phyloP scores from a whole-genome alignment of 352 stramenopile genomes.

The Phytophthora melonis region DNA sequence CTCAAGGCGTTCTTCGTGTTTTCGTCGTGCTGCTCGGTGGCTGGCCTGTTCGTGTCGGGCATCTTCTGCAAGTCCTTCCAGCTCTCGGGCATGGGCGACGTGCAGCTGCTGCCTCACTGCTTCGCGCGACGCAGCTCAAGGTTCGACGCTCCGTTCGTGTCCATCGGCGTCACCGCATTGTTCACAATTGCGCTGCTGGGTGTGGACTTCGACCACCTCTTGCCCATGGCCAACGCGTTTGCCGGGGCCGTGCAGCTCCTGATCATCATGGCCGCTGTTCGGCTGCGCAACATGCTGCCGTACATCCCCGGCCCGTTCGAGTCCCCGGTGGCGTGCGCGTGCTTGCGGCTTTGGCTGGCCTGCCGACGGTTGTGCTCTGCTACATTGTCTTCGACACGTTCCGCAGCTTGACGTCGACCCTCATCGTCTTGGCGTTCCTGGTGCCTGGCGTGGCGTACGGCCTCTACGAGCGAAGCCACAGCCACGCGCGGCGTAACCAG shows the following conservation, averaged over 20 bases:
- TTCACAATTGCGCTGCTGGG: conserved; percentile 47
- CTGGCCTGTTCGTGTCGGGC: conserved; percentile 92
- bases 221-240: conserved; percentile 92
- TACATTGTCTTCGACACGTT: conserved; percentile 52
- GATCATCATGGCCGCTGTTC: conserved; percentile 90
- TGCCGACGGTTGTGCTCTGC: conserved; percentile 37
- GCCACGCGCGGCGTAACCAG: conserved; percentile 19
- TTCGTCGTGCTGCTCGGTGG: conserved; percentile 78
- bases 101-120: conserved; percentile 77
- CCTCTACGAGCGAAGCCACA: conserved; percentile 36
- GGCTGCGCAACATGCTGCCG: conserved; percentile 75
- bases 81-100: conserved; percentile 79
- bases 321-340: conserved; percentile 41
- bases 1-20: conserved; percentile 89
- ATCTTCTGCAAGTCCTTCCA: conserved; percentile 92
- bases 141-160: conserved; percentile 55
- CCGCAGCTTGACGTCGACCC: conserved; percentile 30
- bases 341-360: conserved; percentile 30
- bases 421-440: conserved; percentile 53
- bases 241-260: conserved; percentile 86
- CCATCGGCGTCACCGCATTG: conserved; percentile 47
- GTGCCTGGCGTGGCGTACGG: conserved; percentile 46
- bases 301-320: conserved; percentile 71
- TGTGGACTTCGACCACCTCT: conserved; percentile 66
- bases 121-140: conserved; percentile 68